Base-by-base conservation (phyloP, 139 green algal species). In the Astrephomene gubernaculifera region DNA sequence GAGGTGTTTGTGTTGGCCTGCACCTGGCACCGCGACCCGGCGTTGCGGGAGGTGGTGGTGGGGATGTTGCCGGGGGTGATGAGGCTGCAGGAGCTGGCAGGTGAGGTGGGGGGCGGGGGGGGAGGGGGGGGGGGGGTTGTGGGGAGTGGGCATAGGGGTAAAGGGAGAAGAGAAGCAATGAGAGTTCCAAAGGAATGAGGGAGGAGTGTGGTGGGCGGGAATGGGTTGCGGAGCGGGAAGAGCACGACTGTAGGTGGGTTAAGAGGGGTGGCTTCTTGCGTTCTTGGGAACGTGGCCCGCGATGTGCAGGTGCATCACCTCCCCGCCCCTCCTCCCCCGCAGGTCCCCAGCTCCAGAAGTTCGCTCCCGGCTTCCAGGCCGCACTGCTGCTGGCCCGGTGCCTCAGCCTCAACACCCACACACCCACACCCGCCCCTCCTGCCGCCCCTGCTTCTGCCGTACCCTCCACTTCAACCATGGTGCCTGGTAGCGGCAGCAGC, bases 371-470 rank as follows among this genome's bases (percentile, higher is more conserved):
- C 61, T 87, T 90, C 0, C 89, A 91, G 64, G 79, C 89, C 31
- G 86, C 93, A 7, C 83, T 96, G 33, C 85, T 82, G 0, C 52
- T 92, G 74, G 71, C 93, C 36, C 96, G 97, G 87, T 97, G 97
- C 87, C 76, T 96, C 36, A 67, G 70, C 57, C 33, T 80, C 24
- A 71, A 79, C 39, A 73, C 52, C 0, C 67, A 79, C 52, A 36
- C 44, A 44, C 38, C 49, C 6, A 27, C n/a, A 4, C 41, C 74
- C 61, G 38, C 17, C 12, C 14, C 76, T 35, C 64, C 25, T 1
- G 24, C n/a, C 10, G 31, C 65, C 14, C 41, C 79, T 70, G 41
- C 41, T 60, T 9, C n/a, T n/a, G n/a, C n/a, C n/a, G n/a, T 9
- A n/a, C 14, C 57, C 21, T 9, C 57, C 14, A n/a, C 57, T 9